Evolutionary conservation across 805 yeast species (phyloP).

Genomic region (Schwanniomyces yamadae): DNA sequence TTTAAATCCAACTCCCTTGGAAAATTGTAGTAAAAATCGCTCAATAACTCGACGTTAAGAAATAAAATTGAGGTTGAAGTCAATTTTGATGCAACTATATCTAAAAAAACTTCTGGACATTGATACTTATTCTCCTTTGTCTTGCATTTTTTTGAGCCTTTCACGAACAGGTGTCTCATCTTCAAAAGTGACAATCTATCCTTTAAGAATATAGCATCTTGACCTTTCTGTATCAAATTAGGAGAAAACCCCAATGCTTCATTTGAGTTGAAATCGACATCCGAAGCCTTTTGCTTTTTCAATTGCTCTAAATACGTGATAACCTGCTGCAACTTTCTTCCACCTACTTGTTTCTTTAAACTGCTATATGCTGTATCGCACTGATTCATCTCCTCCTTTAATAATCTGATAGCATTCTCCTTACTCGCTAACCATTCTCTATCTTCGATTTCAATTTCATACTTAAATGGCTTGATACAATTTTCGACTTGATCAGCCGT

Average conservation of each 20-base stretch:
- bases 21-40: slow-evolving; percentile 94
- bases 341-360: slow-evolving; percentile 73
- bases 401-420: slow-evolving; percentile 68
- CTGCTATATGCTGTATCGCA: slow-evolving; percentile 63
- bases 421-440: slow-evolving; percentile 86
- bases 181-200: slow-evolving; percentile 69
- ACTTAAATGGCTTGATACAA: slow-evolving; percentile 96
- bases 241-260: slow-evolving; percentile 86
- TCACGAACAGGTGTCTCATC: slow-evolving; percentile 67
- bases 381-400: slow-evolving; percentile 84
- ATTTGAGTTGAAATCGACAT: slow-evolving; percentile 43
- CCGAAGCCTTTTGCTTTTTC: slow-evolving; percentile 33
- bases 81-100: slow-evolving; percentile 86
- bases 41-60: slow-evolving; percentile 86
- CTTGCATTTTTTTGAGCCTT: slow-evolving; percentile 75
- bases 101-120: slow-evolving; percentile 93
- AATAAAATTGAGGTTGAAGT: slow-evolving; percentile 92
- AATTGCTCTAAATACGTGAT: slow-evolving; percentile 65
- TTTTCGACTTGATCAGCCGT: slow-evolving; percentile 99
- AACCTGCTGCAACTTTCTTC: slow-evolving; percentile 79
- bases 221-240: slow-evolving; percentile 71
- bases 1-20: slow-evolving; percentile 88
- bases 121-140: slow-evolving; percentile 77
- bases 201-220: slow-evolving; percentile 75
- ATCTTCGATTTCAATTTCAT: slow-evolving; percentile 94